These are phyloP conservation scores for Chytriomyces confervae DNA, from an alignment of 192 early-diverging fungal genomes.

Conservation along the genomic window DNA sequence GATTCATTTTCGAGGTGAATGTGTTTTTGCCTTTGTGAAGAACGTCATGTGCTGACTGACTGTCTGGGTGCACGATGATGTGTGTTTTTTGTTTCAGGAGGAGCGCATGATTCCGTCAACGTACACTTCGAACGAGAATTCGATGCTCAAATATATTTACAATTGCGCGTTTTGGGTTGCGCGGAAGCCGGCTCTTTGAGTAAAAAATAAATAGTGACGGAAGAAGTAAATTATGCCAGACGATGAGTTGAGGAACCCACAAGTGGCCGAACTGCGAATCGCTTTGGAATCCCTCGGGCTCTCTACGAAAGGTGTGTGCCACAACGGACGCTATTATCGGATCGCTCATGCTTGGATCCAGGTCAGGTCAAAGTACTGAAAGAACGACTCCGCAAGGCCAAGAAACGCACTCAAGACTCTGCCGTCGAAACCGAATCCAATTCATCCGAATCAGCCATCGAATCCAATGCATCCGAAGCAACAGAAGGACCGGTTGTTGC, in stretches of 20 bases:
- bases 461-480: not conserved
- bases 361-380: conserved; percentile 14
- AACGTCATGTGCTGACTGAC: no score
- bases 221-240: no score
- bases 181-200: conserved; percentile 44
- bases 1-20: conserved; percentile 68
- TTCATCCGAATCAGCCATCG: not conserved
- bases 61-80: no score
- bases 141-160: conserved; percentile 85
- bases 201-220: not conserved
- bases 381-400: not conserved
- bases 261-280: not conserved
- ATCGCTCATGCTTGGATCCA: not conserved
- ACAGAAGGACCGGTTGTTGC: not conserved
- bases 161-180: conserved; percentile 74
- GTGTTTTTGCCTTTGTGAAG: no score
- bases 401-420: not conserved
- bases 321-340: no score
- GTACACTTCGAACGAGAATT: conserved; percentile 75
- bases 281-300: conserved; percentile 3
- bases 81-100: conserved; percentile 47
- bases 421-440: not conserved
- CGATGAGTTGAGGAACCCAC: no score
- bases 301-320: conserved; percentile 3
- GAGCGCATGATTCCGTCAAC: conserved; percentile 66